A percentile compares a stretch with the other conserved stretches of the same genome.
Conservation (phyloP, 2,329 filamentous ascomycete species). For the Fusarium sp. region DNA sequence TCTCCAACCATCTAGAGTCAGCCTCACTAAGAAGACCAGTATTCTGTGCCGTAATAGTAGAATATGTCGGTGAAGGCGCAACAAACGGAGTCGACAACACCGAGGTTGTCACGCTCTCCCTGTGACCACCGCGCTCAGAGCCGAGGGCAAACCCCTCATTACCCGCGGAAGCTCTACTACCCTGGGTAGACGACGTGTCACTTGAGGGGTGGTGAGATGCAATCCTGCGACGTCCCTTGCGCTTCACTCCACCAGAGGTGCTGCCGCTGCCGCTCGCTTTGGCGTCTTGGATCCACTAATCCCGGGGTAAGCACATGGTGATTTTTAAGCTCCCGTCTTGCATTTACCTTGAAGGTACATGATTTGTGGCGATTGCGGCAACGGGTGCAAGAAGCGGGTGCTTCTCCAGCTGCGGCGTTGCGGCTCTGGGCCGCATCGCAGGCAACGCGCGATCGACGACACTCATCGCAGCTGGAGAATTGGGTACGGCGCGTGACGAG, state of each 20-base stretch:
- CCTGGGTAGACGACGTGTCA: conserved; percentile 22
- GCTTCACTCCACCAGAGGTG: conserved; percentile 13
- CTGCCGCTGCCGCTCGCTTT: conserved; percentile 12
- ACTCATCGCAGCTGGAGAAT: conserved; percentile 52
- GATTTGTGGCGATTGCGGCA: conserved; percentile 50
- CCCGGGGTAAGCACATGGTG: background rate
- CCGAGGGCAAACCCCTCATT: background rate
- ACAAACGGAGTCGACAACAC: background rate
- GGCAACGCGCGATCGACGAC: conserved; percentile 48
- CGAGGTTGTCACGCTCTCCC: background rate
- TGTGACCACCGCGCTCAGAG: background rate
- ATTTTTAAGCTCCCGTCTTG: background rate
- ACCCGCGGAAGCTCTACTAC: background rate
- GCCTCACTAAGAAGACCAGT: conserved; percentile 9
- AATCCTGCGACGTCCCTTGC: conserved; percentile 28
- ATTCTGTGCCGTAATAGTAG: conserved; percentile 7
- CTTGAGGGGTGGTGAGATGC: conserved; percentile 21
- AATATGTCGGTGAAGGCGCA: background rate
- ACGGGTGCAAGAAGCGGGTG: conserved; percentile 76
- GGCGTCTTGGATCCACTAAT: conserved; percentile 45
- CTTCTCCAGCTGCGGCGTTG: conserved; percentile 70
- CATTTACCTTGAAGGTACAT: conserved; percentile 49
- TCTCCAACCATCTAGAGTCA: conserved; percentile 43
- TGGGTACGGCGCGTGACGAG: conserved; percentile 49
- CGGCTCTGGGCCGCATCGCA: conserved; percentile 44